Base-by-base conservation (phyloP, 176 grass and related monocot species). In the Echinochloa phyllopogon region DNA sequence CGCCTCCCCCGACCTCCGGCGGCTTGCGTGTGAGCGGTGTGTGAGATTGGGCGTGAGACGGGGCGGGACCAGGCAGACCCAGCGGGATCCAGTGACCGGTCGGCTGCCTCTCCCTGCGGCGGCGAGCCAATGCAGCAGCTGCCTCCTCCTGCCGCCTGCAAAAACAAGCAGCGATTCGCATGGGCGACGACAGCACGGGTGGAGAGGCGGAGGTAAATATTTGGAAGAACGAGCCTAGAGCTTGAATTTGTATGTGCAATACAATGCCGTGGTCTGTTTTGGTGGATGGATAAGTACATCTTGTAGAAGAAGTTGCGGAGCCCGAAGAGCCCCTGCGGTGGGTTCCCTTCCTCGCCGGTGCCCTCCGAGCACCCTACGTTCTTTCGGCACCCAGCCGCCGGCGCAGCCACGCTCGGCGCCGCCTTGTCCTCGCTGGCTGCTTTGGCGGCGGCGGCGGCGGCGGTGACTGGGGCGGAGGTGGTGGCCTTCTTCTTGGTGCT, bases 281-380 rank as follows among this genome's bases (percentile, higher is more conserved):
- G n/a, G 21, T 8, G 0, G 17, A 21, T 2, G 1, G 33, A 86
- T 93, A 82, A 97, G 88, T 88, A 84, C 53, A 94, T 96, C 96
- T 96, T 96, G 79, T 91, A 94, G 88, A 99, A 99, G 79, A 96
- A 94, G 27, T 93, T 91, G 75, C 88, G 85, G 44, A 99, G 89
- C 12, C 85, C 94, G 78, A 95, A 92, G 23, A 89, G 86, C 38
- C 83, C 84, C 59, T 74, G 72, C 79, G 83, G 70, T 21, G 80
- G 70, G 18, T 57, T 90, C 0, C 69, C 85, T 69, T 90, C 84
- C 43, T 69, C 85, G 38, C 38, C 74, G 11, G 29, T 85, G 20
- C 67, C 85, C 0, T 82, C 89, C 76, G 69, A 53, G 27, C 87
- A 87, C 11, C 48, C 72, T 38, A 65, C 83, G 65, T 83, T 86